Evolutionary conservation across 495 filamentous ascomycete species (phyloP).

Genomic region (Aspergillus avenaceus): DNA sequence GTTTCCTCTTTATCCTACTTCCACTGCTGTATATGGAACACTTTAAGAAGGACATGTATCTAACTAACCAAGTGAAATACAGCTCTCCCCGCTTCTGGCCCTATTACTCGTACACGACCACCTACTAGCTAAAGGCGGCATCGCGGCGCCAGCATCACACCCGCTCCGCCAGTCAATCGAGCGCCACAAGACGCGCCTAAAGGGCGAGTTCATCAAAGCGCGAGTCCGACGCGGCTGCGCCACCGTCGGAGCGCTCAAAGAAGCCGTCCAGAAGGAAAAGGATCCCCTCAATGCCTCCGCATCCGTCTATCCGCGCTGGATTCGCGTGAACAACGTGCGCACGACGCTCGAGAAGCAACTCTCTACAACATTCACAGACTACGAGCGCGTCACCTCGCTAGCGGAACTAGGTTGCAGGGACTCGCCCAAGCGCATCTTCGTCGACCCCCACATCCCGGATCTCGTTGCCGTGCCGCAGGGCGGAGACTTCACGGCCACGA

Average conservation of each 20-base stretch:
- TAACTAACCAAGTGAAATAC: conserved; percentile 40
- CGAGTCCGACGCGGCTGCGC: conserved; percentile 66
- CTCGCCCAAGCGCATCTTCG: conserved; percentile 38
- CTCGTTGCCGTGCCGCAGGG: conserved; percentile 71
- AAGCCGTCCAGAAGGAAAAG: conserved; percentile 44
- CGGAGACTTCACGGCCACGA: conserved; percentile 60
- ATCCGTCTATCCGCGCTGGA: conserved; percentile 71
- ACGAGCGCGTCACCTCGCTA: conserved; percentile 46
- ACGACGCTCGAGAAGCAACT: conserved; percentile 66
- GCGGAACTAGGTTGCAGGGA: conserved; percentile 26
- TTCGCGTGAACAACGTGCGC: conserved; percentile 78
- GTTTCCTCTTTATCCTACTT: not conserved
- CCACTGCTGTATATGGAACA: no score
- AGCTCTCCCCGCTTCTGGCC: conserved; percentile 79
- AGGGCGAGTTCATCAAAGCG: conserved; percentile 75
- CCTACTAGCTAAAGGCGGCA: conserved; percentile 72
- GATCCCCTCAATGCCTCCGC: conserved; percentile 15
- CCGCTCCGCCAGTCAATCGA: conserved; percentile 70
- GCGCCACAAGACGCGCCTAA: conserved; percentile 74
- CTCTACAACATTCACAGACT: conserved; percentile 60
- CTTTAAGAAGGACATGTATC: conserved; percentile 7
- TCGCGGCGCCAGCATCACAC: conserved; percentile 72
- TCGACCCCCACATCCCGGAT: conserved; percentile 78
- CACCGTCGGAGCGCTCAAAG: conserved; percentile 59
- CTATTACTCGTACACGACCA: conserved; percentile 85